Base-by-base conservation (phyloP, 768 basidiomycete genomes). In the Lepiota brunneoincarnata region DNA sequence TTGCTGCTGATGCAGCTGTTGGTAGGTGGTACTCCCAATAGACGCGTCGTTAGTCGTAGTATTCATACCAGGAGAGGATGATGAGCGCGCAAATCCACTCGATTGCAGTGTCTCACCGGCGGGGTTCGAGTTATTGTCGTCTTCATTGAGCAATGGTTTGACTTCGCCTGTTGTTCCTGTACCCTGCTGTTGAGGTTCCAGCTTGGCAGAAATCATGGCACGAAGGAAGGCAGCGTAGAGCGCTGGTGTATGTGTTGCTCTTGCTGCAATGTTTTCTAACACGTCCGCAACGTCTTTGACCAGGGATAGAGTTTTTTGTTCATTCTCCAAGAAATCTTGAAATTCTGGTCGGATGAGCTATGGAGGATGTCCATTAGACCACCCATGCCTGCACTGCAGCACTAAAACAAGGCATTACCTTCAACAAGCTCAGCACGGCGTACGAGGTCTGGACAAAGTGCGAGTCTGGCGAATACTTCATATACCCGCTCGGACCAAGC, bases 381-480 rank as follows among this genome's bases (percentile, higher is more conserved):
- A 48, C 45, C 23, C 31, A 53, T n/a, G 49, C 23, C 17, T 6
- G 9, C 21, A 40, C n/a, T n/a, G n/a, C n/a, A n/a, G n/a, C n/a
- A n/a, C n/a, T 23, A 17, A 7, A 51, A 52, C 17, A 34, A 38
- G 12, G 39, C 70, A 75, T 52, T 48, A 93, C 90, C 86, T 98
- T 98, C 58, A 99, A 76, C 59, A 98, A 74, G 63, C 89, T 96
- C 54, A 97, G 74, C 6, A 98, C 89, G 0, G 93, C 94, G 69
- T 98, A 97, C n/a, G 89, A 89, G 41, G 82, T 83, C 73, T 91
- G 87, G 7, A 98, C 95, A 59, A 91, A 96, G 62, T 90, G 88
- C 4, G 91, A 89, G 67, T 98, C 95, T 3, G 93, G 90, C 0
- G 90, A 82, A 69, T 92, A 95, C 58, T 80, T 85, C 67, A 97